These are phyloP conservation scores for Pichia californica DNA, from an alignment of 805 yeast genomes.

Conservation along the genomic window DNA sequence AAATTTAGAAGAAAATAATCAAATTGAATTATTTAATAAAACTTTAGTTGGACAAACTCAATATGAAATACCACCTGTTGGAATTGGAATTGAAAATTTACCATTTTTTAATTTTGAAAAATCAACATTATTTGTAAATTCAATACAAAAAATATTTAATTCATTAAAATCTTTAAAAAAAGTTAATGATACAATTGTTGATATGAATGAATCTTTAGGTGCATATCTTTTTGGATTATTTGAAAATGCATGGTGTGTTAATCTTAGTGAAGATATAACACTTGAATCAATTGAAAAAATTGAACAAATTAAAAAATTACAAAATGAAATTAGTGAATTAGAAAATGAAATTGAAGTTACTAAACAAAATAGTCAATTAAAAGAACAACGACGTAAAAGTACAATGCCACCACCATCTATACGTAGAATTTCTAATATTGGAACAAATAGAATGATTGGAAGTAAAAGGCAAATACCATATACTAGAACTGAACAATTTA, in stretches of 20 bases:
- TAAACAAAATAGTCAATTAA: not conserved
- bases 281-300: slow-evolving; percentile 18
- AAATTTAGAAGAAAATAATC: not conserved
- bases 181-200: slow-evolving; percentile 55
- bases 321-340: slow-evolving; percentile 15
- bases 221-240: slow-evolving; percentile 71
- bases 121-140: slow-evolving; percentile 16
- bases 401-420: slow-evolving; percentile 24
- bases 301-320: slow-evolving; percentile 15
- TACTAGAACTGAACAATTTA: no score
- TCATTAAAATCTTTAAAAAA: slow-evolving; percentile 51
- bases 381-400: slow-evolving; percentile 2
- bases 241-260: slow-evolving; percentile 85
- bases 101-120: slow-evolving; percentile 19
- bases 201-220: slow-evolving; percentile 70
- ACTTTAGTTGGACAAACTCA: not conserved
- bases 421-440: not conserved
- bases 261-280: slow-evolving; percentile 39
- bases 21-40: slow-evolving; percentile 7
- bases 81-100: slow-evolving; percentile 11
- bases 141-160: slow-evolving; percentile 35
- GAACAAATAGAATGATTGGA: not conserved
- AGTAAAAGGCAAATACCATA: not conserved
- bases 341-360: slow-evolving; percentile 1
- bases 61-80: slow-evolving; percentile 6